phyloP scores from a whole-genome alignment of 495 filamentous ascomycete genomes.

The Neurospora sublineolata region DNA sequence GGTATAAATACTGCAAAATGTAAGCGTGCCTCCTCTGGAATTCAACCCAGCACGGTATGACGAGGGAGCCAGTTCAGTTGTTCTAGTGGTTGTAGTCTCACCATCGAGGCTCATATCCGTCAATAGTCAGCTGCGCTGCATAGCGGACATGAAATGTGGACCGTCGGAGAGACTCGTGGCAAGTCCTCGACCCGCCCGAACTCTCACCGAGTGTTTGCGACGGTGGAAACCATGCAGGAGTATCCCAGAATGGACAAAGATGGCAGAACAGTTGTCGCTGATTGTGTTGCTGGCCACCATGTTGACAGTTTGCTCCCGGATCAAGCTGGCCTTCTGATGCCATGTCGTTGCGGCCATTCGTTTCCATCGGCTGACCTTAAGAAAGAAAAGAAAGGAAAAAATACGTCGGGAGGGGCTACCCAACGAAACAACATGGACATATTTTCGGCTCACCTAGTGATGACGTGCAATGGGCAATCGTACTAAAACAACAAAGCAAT shows the following conservation, averaged over 20 bases:
- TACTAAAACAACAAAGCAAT: not conserved
- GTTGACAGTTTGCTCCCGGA: not conserved
- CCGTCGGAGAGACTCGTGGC: not conserved
- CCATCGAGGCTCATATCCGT: not conserved
- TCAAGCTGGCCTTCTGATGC: not conserved
- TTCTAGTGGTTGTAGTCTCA: not conserved
- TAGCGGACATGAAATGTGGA: not conserved
- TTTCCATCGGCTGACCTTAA: not conserved
- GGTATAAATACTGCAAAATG: not conserved
- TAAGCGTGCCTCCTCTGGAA: not conserved
- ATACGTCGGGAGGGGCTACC: too few species aligned
- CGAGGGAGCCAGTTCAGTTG: not conserved
- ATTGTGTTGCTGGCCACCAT: not conserved
- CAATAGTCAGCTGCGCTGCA: not conserved
- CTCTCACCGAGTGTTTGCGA: not conserved
- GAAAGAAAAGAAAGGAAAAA: too few species aligned
- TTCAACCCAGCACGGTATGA: not conserved
- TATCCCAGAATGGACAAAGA: not conserved
- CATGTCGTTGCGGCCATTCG: not conserved
- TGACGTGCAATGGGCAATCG: not conserved
- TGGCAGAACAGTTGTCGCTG: not conserved
- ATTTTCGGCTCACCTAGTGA: not conserved
- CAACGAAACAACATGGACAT: too few species aligned
- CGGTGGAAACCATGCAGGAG: not conserved
- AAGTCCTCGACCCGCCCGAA: not conserved